Evolutionary conservation across 2,329 filamentous ascomycete genomes (phyloP), one percentile per base, ranked within the genome.

Genomic region (Metarhizium robertsii): DNA sequence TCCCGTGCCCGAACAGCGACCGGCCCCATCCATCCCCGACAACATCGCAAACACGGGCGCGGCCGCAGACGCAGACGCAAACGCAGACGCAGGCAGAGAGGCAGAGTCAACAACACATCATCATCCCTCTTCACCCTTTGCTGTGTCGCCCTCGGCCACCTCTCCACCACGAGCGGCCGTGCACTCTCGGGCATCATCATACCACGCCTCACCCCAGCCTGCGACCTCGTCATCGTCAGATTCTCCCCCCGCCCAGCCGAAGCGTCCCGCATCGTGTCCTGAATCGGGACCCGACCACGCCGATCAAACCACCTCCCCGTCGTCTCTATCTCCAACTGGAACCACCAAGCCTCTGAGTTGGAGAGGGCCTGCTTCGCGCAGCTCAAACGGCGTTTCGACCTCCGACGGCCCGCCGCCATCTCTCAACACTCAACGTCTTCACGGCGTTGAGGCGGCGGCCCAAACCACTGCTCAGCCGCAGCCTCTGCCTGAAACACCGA

Each of bases 281-380:
- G 59, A 56, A 51, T 62, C 67, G 45, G 59, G 63, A 46, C 43
- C 47, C 50, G 50, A 57, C 54, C 52, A 54, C 61, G 62, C 59
- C 55, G 51, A 59, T 38, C 61, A 61, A 55, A 62, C 56, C 55
- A 60, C 50, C 11, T 46, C 53, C 42, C 40, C 53, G 5, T 52
- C 40, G n/a, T 14, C 64, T 55, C 61, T 65, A 55, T 61, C 62
- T 54, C 56, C 58, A 51, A 57, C 65, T 42, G 57, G 61, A 53
- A 62, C 66, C 50, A 61, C 69, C 50, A 68, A 64, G 53, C 64
- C 69, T 54, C 66, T 64, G 40, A 65, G 67, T 57, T 70, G 70
- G 61, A 74, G 73, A 61, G 69, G 70, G 42, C 69, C 71, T 54
- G 65, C 70, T 52, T 71, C 69, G 43, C 68, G 65, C 58, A 67